phyloP scores from a whole-genome alignment of 106 monocot genomes.

The Triglochin maritima region DNA sequence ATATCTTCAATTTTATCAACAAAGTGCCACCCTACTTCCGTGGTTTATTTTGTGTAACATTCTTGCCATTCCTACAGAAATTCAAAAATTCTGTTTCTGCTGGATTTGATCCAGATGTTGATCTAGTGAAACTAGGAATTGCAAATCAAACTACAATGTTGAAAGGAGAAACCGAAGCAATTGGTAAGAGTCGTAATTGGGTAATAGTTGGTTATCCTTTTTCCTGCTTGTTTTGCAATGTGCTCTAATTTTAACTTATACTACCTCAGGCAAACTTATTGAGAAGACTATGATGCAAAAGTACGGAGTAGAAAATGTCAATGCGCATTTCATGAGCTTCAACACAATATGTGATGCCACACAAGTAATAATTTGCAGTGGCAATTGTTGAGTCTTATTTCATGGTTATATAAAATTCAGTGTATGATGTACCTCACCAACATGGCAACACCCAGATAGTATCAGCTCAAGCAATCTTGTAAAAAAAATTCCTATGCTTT shows the following conservation, averaged over 20 bases:
- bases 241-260: not conserved
- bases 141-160: conserved; percentile 99
- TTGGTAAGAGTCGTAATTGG: conserved; percentile 38
- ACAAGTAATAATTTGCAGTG: conserved; percentile 39
- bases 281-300: conserved; percentile 96
- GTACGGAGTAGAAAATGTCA: conserved; percentile 72
- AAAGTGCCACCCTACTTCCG: too few species aligned
- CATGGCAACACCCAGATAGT: too few species aligned
- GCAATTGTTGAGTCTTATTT: too few species aligned
- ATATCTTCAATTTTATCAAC: too few species aligned
- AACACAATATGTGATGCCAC: conserved; percentile 98
- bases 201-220: not conserved
- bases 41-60: not conserved
- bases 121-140: conserved; percentile 75
- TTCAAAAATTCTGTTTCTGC: conserved; percentile 68
- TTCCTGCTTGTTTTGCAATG: not conserved
- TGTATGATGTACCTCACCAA: too few species aligned
- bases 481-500: too few species aligned
- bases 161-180: conserved; percentile 96
- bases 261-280: conserved; percentile 52
- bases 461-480: too few species aligned
- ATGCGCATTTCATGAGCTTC: conserved; percentile 86
- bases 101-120: conserved; percentile 93
- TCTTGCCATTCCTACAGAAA: conserved; percentile 37
- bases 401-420: too few species aligned